Conservation (phyloP, 1,139 yeast species). For the Dujonia santamariae region DNA sequence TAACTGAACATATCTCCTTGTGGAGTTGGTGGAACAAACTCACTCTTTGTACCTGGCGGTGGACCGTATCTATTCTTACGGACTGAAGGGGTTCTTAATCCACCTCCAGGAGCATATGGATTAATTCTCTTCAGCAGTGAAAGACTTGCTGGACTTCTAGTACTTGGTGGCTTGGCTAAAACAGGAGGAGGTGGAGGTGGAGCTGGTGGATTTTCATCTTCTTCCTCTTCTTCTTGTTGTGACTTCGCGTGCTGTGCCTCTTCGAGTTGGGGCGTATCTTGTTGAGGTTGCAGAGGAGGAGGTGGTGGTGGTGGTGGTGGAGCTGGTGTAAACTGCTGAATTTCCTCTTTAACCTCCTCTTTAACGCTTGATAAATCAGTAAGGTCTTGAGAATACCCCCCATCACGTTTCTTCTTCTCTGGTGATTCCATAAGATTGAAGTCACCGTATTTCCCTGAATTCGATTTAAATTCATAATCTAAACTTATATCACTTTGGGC, state of each 20-base stretch:
- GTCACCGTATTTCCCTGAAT: slow-evolving; percentile 14
- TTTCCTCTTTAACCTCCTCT: neutral
- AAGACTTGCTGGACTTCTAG: slow-evolving; percentile 7
- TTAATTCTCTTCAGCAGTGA: slow-evolving; percentile 18
- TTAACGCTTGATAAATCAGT: neutral
- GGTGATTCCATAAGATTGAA: slow-evolving; percentile 7
- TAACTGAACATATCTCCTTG: slow-evolving; percentile 17
- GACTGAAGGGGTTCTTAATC: slow-evolving; percentile 11
- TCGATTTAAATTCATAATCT: slow-evolving; percentile 27
- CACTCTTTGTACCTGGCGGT: slow-evolving; percentile 12
- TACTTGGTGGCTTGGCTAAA: slow-evolving; percentile 9
- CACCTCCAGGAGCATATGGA: slow-evolving; percentile 40
- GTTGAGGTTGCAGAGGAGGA: neutral
- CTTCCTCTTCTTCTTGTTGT: neutral
- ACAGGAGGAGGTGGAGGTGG: slow-evolving; percentile 7
- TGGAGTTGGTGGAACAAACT: slow-evolving; percentile 6
- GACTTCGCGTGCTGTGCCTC: no score
- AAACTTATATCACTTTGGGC: slow-evolving; percentile 32
- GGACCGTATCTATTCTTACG: slow-evolving; percentile 30
- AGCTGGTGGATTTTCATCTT: no score
- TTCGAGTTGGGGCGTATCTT: neutral
- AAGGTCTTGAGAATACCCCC: slow-evolving; percentile 5
- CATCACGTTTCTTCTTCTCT: slow-evolving; percentile 5
- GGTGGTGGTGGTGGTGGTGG: neutral
- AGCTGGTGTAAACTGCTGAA: slow-evolving; percentile 7